These are phyloP conservation scores for Scedosporium minutisporum DNA, from an alignment of 2,329 filamentous ascomycete genomes.

Conservation along the genomic window DNA sequence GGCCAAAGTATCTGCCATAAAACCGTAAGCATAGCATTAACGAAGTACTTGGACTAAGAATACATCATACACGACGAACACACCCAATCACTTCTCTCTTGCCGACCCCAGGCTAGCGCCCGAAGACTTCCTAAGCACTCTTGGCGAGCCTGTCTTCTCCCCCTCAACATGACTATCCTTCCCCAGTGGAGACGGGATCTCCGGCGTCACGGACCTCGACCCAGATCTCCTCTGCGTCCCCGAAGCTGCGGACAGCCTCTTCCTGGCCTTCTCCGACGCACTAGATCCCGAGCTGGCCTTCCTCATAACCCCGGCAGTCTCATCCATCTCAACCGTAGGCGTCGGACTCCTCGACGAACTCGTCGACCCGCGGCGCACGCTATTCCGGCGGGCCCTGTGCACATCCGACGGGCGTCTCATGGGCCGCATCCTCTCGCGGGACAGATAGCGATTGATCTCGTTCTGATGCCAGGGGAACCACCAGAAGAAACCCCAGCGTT, in stretches of 20 bases:
- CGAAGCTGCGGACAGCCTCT: slow-evolving; percentile 33
- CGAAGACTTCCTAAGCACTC: slow-evolving; percentile 1
- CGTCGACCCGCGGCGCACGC: slow-evolving; percentile 41
- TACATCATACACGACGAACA: neutral
- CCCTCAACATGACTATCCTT: slow-evolving; percentile 20
- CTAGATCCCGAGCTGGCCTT: slow-evolving; percentile 37
- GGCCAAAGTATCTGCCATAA: no score
- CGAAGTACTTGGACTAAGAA: no score
- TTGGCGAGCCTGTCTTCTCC: neutral
- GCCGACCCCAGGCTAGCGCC: neutral
- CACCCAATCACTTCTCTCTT: neutral
- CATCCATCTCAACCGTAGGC: slow-evolving; percentile 35
- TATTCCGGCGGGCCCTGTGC: slow-evolving; percentile 30
- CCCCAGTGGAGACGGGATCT: slow-evolving; percentile 43
- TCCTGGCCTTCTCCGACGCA: slow-evolving; percentile 40
- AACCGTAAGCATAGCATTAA: neutral
- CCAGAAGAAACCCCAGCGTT: slow-evolving; percentile 70
- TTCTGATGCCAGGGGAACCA: slow-evolving; percentile 62
- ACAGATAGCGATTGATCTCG: slow-evolving; percentile 19
- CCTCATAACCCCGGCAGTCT: slow-evolving; percentile 29
- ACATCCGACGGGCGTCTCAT: slow-evolving; percentile 10
- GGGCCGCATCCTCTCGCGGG: slow-evolving; percentile 20
- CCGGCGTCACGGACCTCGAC: slow-evolving; percentile 44
- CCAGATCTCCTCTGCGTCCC: slow-evolving; percentile 36
- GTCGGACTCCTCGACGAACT: slow-evolving; percentile 41